phyloP scores from a whole-genome alignment of 805 yeast genomes.

The Spathaspora sp. region DNA sequence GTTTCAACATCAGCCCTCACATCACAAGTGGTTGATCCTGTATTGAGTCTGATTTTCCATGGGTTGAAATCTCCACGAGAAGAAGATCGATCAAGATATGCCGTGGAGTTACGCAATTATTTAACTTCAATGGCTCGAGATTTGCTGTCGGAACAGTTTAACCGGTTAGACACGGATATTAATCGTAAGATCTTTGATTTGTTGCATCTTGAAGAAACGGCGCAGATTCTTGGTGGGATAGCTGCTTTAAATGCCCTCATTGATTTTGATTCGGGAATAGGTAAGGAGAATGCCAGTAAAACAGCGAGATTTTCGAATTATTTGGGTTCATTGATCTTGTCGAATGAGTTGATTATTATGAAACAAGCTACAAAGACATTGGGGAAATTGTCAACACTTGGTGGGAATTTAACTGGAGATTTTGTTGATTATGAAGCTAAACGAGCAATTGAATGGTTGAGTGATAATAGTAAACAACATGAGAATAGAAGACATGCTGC shows the following conservation, averaged over 20 bases:
- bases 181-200: conserved; percentile 85
- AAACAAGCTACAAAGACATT: conserved; percentile 79
- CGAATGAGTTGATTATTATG: conserved; percentile 82
- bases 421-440: conserved; percentile 91
- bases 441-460: conserved; percentile 86
- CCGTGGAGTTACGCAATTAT: conserved; percentile 66
- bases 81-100: conserved; percentile 50
- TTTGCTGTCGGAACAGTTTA: conserved; percentile 74
- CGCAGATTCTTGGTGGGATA: conserved; percentile 83
- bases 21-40: conserved; percentile 42
- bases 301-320: conserved; percentile 91
- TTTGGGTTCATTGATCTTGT: conserved; percentile 72
- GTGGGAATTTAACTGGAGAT: conserved; percentile 85
- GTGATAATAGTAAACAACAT: conserved; percentile 68
- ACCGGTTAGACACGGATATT: conserved; percentile 77
- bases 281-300: conserved; percentile 80
- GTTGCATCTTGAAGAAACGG: conserved; percentile 67
- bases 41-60: conserved; percentile 48
- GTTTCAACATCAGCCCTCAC: conserved; percentile 21
- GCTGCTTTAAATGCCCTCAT: conserved; percentile 86
- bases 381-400: conserved; percentile 86
- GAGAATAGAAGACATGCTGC: conserved; percentile 91
- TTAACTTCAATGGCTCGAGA: conserved; percentile 76
- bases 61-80: conserved; percentile 45
- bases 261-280: conserved; percentile 71